Evolutionary conservation across 139 green algal genomes (phyloP).

Genomic region (Nannochloris sp.): DNA sequence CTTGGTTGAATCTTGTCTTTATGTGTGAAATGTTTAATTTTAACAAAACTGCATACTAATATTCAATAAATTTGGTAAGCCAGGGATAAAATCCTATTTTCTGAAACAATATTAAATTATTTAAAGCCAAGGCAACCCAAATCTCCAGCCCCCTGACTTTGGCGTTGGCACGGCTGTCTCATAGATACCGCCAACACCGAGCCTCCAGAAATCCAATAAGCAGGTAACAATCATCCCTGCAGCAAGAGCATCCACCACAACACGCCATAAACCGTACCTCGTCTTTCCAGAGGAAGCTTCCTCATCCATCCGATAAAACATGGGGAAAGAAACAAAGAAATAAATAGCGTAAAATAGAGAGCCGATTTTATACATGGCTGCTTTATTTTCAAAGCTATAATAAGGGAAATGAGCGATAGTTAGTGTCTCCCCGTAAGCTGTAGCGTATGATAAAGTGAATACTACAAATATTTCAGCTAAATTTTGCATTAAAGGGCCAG

Average conservation of each 20-base stretch:
- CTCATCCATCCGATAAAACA: constrained; percentile 85
- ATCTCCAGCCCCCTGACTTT: not conserved
- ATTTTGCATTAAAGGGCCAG: not conserved
- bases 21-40: too few species aligned
- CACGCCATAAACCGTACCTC: constrained; percentile 24
- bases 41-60: too few species aligned
- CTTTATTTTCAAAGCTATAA: constrained; percentile 72
- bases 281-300: not conserved
- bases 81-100: too few species aligned
- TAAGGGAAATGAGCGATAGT: constrained; percentile 96
- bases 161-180: not conserved
- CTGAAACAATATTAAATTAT: not conserved
- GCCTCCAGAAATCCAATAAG: constrained; percentile 86
- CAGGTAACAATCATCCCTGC: constrained; percentile 91
- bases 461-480: constrained; percentile 46
- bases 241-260: constrained; percentile 62
- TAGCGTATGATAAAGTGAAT: constrained; percentile 81
- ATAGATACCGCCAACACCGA: constrained; percentile 66
- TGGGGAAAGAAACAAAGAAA: constrained; percentile 94
- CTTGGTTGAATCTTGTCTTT: too few species aligned
- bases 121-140: not conserved
- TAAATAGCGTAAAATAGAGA: constrained; percentile 99
- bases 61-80: too few species aligned
- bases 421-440: constrained; percentile 87
- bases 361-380: constrained; percentile 85